Base-by-base conservation (phyloP, 768 basidiomycete species). In the Boletellus ananiceps region DNA sequence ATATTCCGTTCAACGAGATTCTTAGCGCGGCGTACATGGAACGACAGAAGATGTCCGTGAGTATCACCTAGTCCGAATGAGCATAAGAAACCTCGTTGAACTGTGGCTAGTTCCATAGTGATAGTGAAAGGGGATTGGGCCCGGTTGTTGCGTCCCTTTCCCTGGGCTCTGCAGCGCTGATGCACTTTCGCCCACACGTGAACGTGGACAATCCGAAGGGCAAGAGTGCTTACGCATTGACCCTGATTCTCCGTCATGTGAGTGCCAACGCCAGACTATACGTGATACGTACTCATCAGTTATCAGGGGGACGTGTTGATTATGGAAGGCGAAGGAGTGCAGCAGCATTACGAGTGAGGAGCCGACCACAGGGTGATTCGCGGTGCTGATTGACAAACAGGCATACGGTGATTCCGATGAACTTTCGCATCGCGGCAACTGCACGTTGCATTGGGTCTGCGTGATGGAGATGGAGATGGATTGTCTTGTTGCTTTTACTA, bases 21-120 rank as follows among this genome's bases (percentile, higher is more conserved):
- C 74, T 92, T 27, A 84, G 82, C 50, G 86, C 84, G 40, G 88
- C 86, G 1, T 92, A 92, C 58, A 89, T 91, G 86, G 85, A 88
- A 59, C 75, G 79, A 49, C 89, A 91, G 64, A 86, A 77, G 62
- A 92, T 92, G 88, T 78, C 86, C 42, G 88, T 88, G 61, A 59
- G 78, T 66, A 14, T 13, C 31, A 27, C 29, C 18, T 51, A 32
- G 15, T 46, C n/a, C 15, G 1, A 21, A 7, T 31, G 31, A 40
- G 27, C n/a, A 19, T 5, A 41, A 25, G 23, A 46, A 35, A 25
- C 23, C 13, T 21, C 45, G 46, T 32, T 59, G 36, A 62, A 21
- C 8, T 52, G 31, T 52, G 43, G 19, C 29, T 49, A 88, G 86
- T 90, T 88, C 61, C 88, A 91, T 56, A 88, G 84, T 52, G 88